These are phyloP conservation scores for Starmerella asiatica DNA, from an alignment of 805 yeast species.

Conservation along the genomic window DNA sequence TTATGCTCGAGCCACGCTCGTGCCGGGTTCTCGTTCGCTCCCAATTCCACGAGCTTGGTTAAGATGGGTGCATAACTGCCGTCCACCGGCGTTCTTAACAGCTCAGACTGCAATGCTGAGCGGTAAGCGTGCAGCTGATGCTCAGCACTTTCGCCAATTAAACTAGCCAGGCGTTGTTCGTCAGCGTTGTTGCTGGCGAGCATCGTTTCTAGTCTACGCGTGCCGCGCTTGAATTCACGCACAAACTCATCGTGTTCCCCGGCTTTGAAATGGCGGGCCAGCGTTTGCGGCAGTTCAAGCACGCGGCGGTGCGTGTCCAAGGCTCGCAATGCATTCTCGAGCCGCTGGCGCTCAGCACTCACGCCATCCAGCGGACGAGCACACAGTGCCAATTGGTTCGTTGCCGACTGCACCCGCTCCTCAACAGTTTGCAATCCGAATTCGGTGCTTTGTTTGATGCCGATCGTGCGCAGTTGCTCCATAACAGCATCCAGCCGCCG, in stretches of 20 bases:
- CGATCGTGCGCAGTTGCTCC: conserved; percentile 35
- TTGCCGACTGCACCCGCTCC: conserved; percentile 34
- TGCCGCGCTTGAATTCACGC: conserved; percentile 44
- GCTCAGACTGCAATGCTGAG: conserved; percentile 38
- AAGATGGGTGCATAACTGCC: conserved; percentile 30
- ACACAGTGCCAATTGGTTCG: conserved; percentile 38
- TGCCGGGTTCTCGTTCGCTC: conserved; percentile 52
- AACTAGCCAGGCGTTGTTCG: conserved; percentile 30
- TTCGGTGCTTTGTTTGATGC: conserved; percentile 24
- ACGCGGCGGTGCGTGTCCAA: conserved; percentile 41
- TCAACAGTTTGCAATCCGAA: conserved; percentile 29
- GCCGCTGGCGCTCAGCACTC: conserved; percentile 36
- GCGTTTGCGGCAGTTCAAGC: conserved; percentile 43
- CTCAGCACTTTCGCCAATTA: conserved; percentile 47
- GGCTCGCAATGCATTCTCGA: conserved; percentile 37
- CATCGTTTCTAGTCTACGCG: conserved; percentile 23
- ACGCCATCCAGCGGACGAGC: conserved; percentile 48
- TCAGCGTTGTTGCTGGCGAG: conserved; percentile 13
- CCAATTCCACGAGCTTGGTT: conserved; percentile 47
- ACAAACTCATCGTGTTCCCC: conserved; percentile 47
- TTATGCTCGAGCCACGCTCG: conserved; percentile 46
- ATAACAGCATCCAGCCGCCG: conserved; percentile 49
- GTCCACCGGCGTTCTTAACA: conserved; percentile 27
- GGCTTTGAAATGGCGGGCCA: conserved; percentile 32
- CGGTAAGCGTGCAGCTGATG: conserved; percentile 42